Evolutionary conservation across 176 grass and related monocot genomes (phyloP).

Genomic region (bread wheat (Triticum aestivum)): IWGSC_CS_RefSeq_v2.1 NC_057798.1:34006367-34006866

Average conservation of each 20-base stretch:
- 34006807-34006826: no score
- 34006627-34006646: no score
- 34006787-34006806: no score
- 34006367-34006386: background rate
- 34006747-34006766: constrained; percentile 37
- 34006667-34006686: no score
- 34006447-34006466: background rate
- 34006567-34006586: background rate
- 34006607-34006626: background rate
- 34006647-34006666: no score
- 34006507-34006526: background rate
- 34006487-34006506: no score
- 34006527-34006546: background rate
- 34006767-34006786: background rate
- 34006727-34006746: constrained; percentile 54
- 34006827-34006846: background rate
- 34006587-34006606: background rate
- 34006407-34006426: background rate
- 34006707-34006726: background rate
- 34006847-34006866: background rate
- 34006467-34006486: background rate
- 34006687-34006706: background rate
- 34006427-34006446: background rate
- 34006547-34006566: background rate
- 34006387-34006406: background rate